Evolutionary conservation across 306 rosid species (phyloP), one percentile per base, ranked within the genome.

Genomic region (Cicer cuneatum): DNA sequence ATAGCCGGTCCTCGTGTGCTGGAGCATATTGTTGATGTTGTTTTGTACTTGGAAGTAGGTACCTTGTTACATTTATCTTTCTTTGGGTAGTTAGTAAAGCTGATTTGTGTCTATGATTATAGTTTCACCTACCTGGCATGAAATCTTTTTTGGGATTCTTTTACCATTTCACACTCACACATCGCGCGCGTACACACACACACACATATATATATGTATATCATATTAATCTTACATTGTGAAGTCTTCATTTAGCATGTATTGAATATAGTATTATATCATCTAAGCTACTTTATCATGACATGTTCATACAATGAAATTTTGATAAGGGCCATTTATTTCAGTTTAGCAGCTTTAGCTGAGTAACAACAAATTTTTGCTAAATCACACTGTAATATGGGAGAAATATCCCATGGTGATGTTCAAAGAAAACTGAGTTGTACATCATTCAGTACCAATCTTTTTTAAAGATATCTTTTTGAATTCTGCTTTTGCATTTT

Each of bases 21-120:
- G 89, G 98, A 94, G 85, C 97, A 94, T 80, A 94, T 94, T 1
- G 98, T 94, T 46, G 97, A 94, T 78, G 96, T 83, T 68, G 98
- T 91, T 51, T 80, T 94, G 83, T 91, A 94, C 71, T 46, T 94
- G 95, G 98, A 94, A 90, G 98, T 94, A 72, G 76, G 98, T 91
- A 83, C 75, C 90, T 81, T 71, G 75, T 80, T 72, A 21, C 82
- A 64, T 72, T 82, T 29, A 66, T 62, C 74, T 66, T 75, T 83
- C 67, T 46, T 40, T 73, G 53, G 56, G 71, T 86, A 66, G 61
- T 71, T 74, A 62, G 60, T 70, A 37, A 53, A 74, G 43, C 6
- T 71, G 75, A 68, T 61, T 51, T 68, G 56, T 66, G 61, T 61
- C 66, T 7, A 45, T 80, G 66, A 40, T 72, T 85, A 12, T 59